Evolutionary conservation across 148 eudicot species (phyloP).

Genomic region (Vaccinium darrowii): DNA sequence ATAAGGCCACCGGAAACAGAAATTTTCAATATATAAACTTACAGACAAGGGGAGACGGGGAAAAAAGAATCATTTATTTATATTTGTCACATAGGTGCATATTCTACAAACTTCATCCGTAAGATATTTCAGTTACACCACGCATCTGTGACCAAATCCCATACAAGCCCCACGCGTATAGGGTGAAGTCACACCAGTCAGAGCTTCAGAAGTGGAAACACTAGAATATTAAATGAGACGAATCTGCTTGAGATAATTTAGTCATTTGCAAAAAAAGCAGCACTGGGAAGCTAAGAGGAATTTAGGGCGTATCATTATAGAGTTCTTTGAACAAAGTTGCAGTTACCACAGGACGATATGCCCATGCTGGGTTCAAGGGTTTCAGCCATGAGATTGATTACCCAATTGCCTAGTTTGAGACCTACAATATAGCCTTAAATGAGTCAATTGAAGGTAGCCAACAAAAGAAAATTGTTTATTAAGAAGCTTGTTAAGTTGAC

Average conservation of each 20-base stretch:
- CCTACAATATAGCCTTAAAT: conserved; percentile 3
- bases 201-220: background rate
- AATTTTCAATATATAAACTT: no score
- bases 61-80: no score
- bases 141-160: no score
- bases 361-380: background rate
- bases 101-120: no score
- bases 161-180: no score
- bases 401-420: background rate
- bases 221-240: background rate
- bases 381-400: background rate
- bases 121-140: no score
- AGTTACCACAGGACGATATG: background rate
- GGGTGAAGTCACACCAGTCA: background rate
- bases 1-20: no score
- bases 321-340: background rate
- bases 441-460: background rate
- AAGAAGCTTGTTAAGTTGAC: background rate
- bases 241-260: background rate
- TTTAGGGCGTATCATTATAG: background rate
- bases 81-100: no score
- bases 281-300: background rate
- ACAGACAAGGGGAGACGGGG: no score
- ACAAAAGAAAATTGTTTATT: background rate
- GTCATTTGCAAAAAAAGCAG: background rate